A percentile compares a stretch with the other conserved stretches of the same genome.
These are phyloP conservation scores for Avena sativa DNA, from an alignment of 176 grass and related monocot genomes.

Conservation along the genomic window DNA sequence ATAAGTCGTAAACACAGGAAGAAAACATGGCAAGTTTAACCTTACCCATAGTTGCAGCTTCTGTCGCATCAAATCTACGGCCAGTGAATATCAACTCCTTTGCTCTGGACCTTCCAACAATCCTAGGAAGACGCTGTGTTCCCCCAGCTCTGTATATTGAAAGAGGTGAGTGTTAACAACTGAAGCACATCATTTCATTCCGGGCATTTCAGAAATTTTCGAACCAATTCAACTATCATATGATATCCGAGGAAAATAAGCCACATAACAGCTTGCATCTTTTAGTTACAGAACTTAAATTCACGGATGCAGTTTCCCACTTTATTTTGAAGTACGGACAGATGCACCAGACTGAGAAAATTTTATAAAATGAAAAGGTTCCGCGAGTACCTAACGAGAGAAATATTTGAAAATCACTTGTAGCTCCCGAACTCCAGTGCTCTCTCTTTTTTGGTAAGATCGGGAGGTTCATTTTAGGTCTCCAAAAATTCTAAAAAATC, in stretches of 20 bases:
- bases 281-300: background rate
- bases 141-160: slow-evolving; percentile 74
- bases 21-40: background rate
- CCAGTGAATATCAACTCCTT: slow-evolving; percentile 96
- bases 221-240: background rate
- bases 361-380: background rate
- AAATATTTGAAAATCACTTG: background rate
- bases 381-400: background rate
- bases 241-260: background rate
- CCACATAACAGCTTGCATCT: background rate
- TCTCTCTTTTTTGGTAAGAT: too few species aligned
- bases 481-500: too few species aligned
- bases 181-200: slow-evolving; percentile 41
- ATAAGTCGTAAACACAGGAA: slow-evolving; percentile 11
- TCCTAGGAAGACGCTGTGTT: slow-evolving; percentile 88
- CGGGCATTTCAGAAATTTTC: background rate
- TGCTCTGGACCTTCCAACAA: slow-evolving; percentile 79
- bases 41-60: slow-evolving; percentile 75
- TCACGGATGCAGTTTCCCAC: background rate
- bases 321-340: background rate
- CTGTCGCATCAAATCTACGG: slow-evolving; percentile 70
- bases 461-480: too few species aligned
- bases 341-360: background rate
- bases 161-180: slow-evolving; percentile 37
- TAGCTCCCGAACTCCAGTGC: too few species aligned